These are phyloP conservation scores for Lasiosphaeriaceae sp. DNA, from an alignment of 495 filamentous ascomycete species.

Conservation along the genomic window DNA sequence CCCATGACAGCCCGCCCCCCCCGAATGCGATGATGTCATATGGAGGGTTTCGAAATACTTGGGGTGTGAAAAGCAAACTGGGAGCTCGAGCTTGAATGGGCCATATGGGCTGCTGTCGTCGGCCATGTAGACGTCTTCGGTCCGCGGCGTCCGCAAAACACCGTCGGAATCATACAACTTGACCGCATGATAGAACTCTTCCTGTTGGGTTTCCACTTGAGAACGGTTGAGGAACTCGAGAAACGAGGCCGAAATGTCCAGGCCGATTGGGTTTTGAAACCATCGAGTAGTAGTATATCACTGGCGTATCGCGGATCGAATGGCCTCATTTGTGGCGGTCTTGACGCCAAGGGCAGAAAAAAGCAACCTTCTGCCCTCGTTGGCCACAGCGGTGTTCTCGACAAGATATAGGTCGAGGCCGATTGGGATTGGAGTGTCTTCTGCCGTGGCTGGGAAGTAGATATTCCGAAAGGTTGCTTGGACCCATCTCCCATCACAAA, in stretches of 20 bases:
- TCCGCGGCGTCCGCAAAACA: not conserved
- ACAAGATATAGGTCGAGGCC: conserved; percentile 17
- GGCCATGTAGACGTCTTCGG: conserved; percentile 11
- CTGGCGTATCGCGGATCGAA: not conserved
- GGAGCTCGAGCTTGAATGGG: conserved; percentile 3
- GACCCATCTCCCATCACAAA: conserved; percentile 1
- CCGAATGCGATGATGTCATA: too few species aligned
- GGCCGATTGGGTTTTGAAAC: not conserved
- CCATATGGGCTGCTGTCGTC: conserved; percentile 16
- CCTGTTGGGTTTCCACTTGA: not conserved
- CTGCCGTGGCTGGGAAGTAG: conserved; percentile 3
- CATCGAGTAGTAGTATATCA: not conserved
- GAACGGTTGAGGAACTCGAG: conserved; percentile 4
- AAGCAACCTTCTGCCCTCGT: conserved; percentile 15
- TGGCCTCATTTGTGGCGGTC: not conserved
- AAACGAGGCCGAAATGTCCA: not conserved
- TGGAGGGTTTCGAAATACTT: too few species aligned
- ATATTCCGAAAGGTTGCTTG: not conserved
- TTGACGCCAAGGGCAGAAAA: conserved; percentile 25
- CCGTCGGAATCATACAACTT: not conserved
- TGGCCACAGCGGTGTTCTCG: conserved; percentile 1
- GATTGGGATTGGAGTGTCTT: conserved; percentile 19
- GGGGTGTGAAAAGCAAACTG: conserved; percentile 15
- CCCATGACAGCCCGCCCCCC: too few species aligned
- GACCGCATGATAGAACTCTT: not conserved